Percentiles rank a stretch among this genome's conserved stretches.
These are phyloP conservation scores for Petunia secreta DNA, from an alignment of 257 asterid species.

Conservation along the genomic window DNA sequence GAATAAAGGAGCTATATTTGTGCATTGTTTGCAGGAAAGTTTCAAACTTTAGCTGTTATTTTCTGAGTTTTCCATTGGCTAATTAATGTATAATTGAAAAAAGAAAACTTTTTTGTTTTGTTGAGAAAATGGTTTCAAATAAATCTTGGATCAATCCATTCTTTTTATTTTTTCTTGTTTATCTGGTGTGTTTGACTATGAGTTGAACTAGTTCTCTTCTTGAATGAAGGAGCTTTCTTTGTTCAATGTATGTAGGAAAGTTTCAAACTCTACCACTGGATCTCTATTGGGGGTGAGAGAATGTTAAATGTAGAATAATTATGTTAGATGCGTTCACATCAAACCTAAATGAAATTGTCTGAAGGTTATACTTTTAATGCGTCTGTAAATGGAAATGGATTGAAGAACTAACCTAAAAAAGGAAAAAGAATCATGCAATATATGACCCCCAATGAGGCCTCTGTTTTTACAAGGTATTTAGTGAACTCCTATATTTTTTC, in stretches of 20 bases:
- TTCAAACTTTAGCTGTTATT: too few relatives aligned
- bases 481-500: neutral
- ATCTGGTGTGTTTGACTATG: neutral
- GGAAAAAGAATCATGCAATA: neutral
- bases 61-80: too few relatives aligned
- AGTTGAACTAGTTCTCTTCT: neutral
- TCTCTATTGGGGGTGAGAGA: neutral
- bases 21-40: too few relatives aligned
- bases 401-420: neutral
- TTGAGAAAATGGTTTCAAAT: neutral
- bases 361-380: neutral
- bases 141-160: neutral
- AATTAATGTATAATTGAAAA: too few relatives aligned
- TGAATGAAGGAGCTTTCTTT: neutral
- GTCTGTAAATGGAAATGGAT: neutral
- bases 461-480: neutral
- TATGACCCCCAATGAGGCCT: neutral
- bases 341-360: neutral
- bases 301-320: constrained; percentile 5
- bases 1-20: too few relatives aligned
- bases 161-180: neutral
- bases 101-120: too few relatives aligned
- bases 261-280: neutral
- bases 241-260: neutral
- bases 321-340: neutral